Conservation (phyloP, 768 basidiomycete species). For the Lactarius hatsudake region DNA sequence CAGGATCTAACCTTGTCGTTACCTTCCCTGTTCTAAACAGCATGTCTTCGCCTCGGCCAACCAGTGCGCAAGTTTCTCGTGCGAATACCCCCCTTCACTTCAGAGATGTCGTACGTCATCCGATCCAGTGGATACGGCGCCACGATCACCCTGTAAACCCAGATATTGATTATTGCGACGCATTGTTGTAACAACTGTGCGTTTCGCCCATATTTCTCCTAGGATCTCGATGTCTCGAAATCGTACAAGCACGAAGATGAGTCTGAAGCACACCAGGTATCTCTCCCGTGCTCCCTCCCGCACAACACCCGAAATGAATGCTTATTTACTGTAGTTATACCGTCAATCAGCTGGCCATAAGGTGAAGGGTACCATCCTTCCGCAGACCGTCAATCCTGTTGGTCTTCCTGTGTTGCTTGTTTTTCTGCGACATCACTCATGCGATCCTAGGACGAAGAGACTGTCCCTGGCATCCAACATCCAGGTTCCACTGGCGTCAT, state of each 20-base stretch:
- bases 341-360: slow-evolving; percentile 69
- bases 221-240: slow-evolving; percentile 69
- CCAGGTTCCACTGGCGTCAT: slow-evolving; percentile 66
- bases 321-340: slow-evolving; percentile 54
- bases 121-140: slow-evolving; percentile 18
- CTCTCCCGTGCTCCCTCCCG: slow-evolving; percentile 2
- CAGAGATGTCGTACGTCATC: slow-evolving; percentile 42
- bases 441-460: slow-evolving; percentile 74
- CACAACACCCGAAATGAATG: neutral
- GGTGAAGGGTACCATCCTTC: slow-evolving; percentile 50
- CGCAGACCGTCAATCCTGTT: slow-evolving; percentile 71
- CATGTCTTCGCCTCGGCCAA: slow-evolving; percentile 28
- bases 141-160: slow-evolving; percentile 15
- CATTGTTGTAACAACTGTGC: slow-evolving; percentile 32
- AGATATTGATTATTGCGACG: slow-evolving; percentile 27
- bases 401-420: slow-evolving; percentile 27
- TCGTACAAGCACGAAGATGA: slow-evolving; percentile 74
- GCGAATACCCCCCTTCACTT: slow-evolving; percentile 33
- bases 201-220: slow-evolving; percentile 35
- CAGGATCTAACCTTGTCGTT: neutral
- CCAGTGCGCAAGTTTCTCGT: slow-evolving; percentile 25
- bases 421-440: neutral
- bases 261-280: slow-evolving; percentile 84
- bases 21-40: neutral
- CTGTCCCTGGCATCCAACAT: slow-evolving; percentile 83